Conservation (phyloP, 2,329 filamentous ascomycete species). For the Metarhizium sp. region DNA sequence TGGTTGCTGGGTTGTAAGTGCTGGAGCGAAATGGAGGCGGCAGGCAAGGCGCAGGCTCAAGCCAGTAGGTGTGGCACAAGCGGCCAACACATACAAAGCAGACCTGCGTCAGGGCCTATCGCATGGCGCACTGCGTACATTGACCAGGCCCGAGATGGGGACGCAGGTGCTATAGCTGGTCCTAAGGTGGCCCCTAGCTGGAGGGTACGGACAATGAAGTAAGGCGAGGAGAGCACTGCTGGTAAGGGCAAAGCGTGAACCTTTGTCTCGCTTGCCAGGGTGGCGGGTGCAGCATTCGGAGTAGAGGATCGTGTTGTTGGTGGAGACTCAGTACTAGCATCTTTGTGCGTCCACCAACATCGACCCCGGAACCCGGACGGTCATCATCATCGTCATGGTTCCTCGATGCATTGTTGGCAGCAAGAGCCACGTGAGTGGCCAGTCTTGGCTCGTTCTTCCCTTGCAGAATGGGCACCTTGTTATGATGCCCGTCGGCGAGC, state of each 20-base stretch:
- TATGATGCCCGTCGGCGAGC: not conserved
- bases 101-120: conserved; percentile 3
- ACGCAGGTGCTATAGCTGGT: not conserved
- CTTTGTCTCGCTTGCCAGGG: conserved; percentile 6
- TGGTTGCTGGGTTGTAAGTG: not conserved
- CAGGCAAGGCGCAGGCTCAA: not conserved
- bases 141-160: not conserved
- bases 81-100: conserved; percentile 2
- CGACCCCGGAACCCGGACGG: not conserved
- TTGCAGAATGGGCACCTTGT: not conserved
- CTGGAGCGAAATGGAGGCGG: conserved; percentile 3
- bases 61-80: not conserved
- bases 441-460: conserved; percentile 1
- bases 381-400: conserved; percentile 1
- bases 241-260: conserved; percentile 6
- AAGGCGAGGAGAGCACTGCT: conserved; percentile 2
- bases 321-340: not conserved
- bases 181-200: conserved; percentile 1
- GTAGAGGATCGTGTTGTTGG: not conserved
- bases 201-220: conserved; percentile 4
- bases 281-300: conserved; percentile 2
- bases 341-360: not conserved
- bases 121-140: conserved; percentile 1
- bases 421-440: conserved; percentile 1
- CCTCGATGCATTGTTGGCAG: not conserved